These are phyloP conservation scores for Zea mays DNA, from an alignment of 176 grass and related monocot genomes.

Conservation along the genomic window DNA sequence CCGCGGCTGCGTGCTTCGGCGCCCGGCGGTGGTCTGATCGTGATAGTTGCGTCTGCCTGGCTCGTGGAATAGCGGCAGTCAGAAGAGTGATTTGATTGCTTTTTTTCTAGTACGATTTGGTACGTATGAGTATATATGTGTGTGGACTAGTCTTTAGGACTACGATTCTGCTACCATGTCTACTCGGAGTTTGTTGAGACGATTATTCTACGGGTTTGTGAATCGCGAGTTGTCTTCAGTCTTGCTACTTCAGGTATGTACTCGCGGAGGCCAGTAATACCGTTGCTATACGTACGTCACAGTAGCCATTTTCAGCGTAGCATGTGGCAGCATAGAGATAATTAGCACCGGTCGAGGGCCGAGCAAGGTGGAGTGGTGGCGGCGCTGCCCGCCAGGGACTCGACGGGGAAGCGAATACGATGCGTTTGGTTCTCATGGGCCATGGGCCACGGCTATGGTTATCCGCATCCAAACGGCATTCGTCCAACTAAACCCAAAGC, in stretches of 20 bases:
- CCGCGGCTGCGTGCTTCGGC: not conserved
- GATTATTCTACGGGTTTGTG: not conserved
- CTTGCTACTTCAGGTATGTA: too few species aligned
- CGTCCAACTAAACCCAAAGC: too few species aligned
- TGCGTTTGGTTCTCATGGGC: too few species aligned
- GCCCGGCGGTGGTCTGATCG: slow-evolving; percentile 33
- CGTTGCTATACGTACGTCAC: not conserved
- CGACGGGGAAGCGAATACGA: too few species aligned
- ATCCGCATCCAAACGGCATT: too few species aligned
- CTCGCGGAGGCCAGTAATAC: not conserved
- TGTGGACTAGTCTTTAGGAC: not conserved
- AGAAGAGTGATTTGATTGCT: not conserved
- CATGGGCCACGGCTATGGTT: too few species aligned
- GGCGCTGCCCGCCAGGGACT: too few species aligned
- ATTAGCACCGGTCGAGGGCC: too few species aligned
- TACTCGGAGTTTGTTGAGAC: not conserved
- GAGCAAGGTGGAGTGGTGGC: too few species aligned
- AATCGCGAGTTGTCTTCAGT: too few species aligned
- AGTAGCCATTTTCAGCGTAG: not conserved
- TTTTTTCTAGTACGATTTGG: not conserved
- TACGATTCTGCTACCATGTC: not conserved
- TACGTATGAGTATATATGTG: not conserved
- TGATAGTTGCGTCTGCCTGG: not conserved
- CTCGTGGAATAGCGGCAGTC: slow-evolving; percentile 16
- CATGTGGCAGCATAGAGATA: not conserved